These are phyloP conservation scores for Cutaneotrichosporon arboriforme DNA, from an alignment of 1,284 basidiomycete genomes.

Conservation along the genomic window DNA sequence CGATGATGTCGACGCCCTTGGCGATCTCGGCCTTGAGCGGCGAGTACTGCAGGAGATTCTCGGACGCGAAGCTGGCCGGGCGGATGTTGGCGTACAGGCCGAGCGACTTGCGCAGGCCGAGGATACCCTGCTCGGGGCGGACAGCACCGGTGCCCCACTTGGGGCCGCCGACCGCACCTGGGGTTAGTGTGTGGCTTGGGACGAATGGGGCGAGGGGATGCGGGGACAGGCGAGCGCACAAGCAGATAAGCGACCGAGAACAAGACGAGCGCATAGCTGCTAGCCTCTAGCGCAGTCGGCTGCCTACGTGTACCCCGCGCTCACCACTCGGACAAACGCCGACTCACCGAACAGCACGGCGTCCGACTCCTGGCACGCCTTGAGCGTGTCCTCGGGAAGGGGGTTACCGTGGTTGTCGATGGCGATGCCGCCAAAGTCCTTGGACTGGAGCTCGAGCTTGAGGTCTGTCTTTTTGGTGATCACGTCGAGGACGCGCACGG, in stretches of 20 bases:
- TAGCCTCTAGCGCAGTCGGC: too few species aligned
- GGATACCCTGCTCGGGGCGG: conserved; percentile 90
- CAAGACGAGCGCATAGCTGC: too few species aligned
- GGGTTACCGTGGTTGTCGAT: conserved; percentile 84
- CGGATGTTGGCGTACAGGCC: conserved; percentile 98
- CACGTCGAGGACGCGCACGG: conserved; percentile 73
- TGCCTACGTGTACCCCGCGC: too few species aligned
- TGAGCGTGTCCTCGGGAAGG: conserved; percentile 75
- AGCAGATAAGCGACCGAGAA: too few species aligned
- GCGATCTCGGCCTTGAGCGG: conserved; percentile 87
- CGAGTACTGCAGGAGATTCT: conserved; percentile 80
- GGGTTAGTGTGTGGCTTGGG: background rate
- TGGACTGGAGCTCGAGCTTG: conserved; percentile 59
- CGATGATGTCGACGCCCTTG: conserved; percentile 83
- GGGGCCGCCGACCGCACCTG: conserved; percentile 89
- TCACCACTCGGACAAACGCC: too few species aligned
- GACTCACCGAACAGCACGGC: conserved; percentile 80
- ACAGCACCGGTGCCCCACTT: conserved; percentile 95
- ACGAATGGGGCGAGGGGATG: too few species aligned
- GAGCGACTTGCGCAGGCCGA: conserved; percentile 86
- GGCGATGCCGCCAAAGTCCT: conserved; percentile 87
- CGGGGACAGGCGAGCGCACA: too few species aligned
- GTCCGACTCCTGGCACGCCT: conserved; percentile 82
- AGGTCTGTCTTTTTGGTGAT: conserved; percentile 68
- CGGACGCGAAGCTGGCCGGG: conserved; percentile 89